A percentile compares a stretch with the other conserved stretches of the same genome.
phyloP scores from a whole-genome alignment of 306 rosid genomes.

The Citrullus mucosospermus region DNA sequence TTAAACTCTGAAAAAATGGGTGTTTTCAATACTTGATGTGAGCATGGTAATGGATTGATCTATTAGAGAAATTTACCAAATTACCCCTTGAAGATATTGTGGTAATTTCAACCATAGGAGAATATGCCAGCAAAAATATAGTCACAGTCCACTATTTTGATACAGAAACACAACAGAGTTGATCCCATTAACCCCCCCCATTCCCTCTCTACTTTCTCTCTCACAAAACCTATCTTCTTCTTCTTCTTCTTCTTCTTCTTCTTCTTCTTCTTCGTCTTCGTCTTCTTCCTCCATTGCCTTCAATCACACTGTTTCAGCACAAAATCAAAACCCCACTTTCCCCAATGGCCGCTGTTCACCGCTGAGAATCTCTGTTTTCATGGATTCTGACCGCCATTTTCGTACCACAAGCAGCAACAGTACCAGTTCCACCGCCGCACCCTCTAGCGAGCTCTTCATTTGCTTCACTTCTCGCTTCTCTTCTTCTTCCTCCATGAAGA shows the following conservation, averaged over 20 bases:
- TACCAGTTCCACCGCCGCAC: slow-evolving; percentile 14
- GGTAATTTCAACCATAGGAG: background rate
- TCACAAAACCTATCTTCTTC: background rate
- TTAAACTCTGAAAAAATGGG: no score
- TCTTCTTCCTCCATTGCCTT: background rate
- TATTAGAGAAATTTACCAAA: background rate
- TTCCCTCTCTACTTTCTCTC: background rate
- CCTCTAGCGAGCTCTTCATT: slow-evolving; percentile 56
- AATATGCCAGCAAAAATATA: background rate
- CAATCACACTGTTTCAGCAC: background rate
- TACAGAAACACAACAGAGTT: background rate
- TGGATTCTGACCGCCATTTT: slow-evolving; percentile 46
- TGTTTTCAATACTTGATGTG: no score
- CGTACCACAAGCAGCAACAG: slow-evolving; percentile 19
- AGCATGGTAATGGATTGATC: no score
- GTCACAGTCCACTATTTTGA: background rate
- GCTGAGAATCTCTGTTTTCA: background rate
- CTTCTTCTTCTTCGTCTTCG: no score
- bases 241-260: background rate
- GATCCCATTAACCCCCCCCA: background rate
- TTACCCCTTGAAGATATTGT: background rate
- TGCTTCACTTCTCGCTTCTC: slow-evolving; percentile 71
- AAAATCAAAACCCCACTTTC: background rate
- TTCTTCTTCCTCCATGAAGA: slow-evolving; percentile 54
- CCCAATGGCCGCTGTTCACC: background rate